Evolutionary conservation across 2,329 filamentous ascomycete genomes (phyloP), one percentile per base, ranked within the genome.

Genomic region (Colletotrichum gloeosporioides): DNA sequence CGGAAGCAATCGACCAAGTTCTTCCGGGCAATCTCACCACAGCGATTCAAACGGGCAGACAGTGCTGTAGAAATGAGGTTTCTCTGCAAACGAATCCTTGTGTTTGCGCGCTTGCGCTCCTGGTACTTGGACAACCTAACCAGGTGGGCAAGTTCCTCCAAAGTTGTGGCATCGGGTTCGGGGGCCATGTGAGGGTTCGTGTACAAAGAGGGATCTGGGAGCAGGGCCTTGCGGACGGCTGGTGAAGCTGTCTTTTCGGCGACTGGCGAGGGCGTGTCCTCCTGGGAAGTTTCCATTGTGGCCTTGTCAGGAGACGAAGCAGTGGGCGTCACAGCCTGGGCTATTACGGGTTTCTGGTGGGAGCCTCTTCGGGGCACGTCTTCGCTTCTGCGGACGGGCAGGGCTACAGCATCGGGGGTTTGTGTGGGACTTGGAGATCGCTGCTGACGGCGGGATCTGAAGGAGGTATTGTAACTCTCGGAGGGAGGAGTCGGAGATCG

Each of bases 121-220:
- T 96, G 95, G 83, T 96, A 95, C 81, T 93, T 94, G 82, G 94
- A 94, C 77, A 96, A 88, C 77, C 94, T 92, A 78, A 95, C 93
- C 80, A 96, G 86, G 83, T 96, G 94, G 68, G 94, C 94, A 79
- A 96, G 90, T 84, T 96, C 94, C 81, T 95, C 92, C 77, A 96
- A 88, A 16, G 93, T 94, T 62, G 93, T 95, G 75, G 91, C 90
- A 62, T 93, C 91, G 68, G 88, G 89, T 77, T 93, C 91, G 49
- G 90, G 88, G 65, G 90, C 88, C 71, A 93, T 83, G 78, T 90
- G 89, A 16, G 90, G 85, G 82, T 94, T 93, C 62, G 90, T 89
- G 83, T 94, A 95, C 73, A 92, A 88, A 57, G 93, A 93, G 59
- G 91, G 86, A 82, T 95, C 93, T 77, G 91, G 90, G 64, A 94